Evolutionary conservation across 768 basidiomycete genomes (phyloP).

Genomic region (Stropharia rugosoannulata): DNA sequence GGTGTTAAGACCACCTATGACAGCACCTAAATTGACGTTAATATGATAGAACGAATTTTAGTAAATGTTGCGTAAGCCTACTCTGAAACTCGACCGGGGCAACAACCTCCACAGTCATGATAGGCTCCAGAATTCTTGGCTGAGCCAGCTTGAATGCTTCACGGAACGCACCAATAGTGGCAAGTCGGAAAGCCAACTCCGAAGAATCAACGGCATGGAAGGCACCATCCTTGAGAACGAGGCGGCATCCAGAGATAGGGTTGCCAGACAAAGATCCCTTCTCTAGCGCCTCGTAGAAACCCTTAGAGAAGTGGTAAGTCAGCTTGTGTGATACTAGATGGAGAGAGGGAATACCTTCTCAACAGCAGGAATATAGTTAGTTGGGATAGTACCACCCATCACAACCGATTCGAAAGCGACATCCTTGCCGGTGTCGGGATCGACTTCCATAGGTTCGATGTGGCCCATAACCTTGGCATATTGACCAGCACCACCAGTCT

Average conservation of each 20-base stretch:
- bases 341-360: constrained; percentile 65
- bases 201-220: constrained; percentile 95
- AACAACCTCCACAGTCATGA: constrained; percentile 98
- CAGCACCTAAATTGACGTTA: constrained; percentile 51
- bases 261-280: constrained; percentile 91
- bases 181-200: constrained; percentile 91
- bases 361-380: constrained; percentile 89
- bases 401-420: constrained; percentile 82
- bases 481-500: constrained; percentile 96
- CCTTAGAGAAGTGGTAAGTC: constrained; percentile 41
- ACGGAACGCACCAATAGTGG: constrained; percentile 89
- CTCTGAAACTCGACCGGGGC: constrained; percentile 97
- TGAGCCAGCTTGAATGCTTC: constrained; percentile 79
- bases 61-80: constrained; percentile 23
- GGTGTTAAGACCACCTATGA: constrained; percentile 92
- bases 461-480: constrained; percentile 90
- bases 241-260: constrained; percentile 78
- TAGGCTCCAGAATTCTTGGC: constrained; percentile 91
- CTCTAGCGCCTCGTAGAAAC: constrained; percentile 92
- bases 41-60: neutral
- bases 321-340: neutral
- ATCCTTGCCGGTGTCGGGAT: constrained; percentile 78
- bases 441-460: constrained; percentile 84
- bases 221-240: constrained; percentile 89
- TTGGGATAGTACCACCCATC: constrained; percentile 90